These are phyloP conservation scores for Lentinus tigrinus DNA, from an alignment of 768 basidiomycete genomes.

Conservation along the genomic window DNA sequence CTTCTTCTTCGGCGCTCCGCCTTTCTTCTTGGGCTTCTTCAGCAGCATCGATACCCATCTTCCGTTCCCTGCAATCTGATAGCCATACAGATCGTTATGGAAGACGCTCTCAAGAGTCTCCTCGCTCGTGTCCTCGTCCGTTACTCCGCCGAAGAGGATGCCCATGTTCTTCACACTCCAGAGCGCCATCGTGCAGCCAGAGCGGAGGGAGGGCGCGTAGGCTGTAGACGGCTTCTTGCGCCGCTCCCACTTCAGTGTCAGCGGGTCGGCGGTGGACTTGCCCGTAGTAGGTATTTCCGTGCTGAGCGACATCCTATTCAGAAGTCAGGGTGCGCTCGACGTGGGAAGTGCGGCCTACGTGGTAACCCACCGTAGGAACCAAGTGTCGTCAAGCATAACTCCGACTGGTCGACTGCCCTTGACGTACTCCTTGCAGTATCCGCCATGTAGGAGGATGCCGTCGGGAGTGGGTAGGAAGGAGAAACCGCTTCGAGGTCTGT, in stretches of 20 bases:
- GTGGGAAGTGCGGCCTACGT: not conserved
- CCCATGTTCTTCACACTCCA: conserved; percentile 72
- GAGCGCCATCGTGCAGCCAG: conserved; percentile 84
- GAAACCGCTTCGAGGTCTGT: conserved; percentile 76
- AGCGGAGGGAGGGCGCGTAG: conserved; percentile 68
- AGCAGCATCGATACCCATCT: conserved; percentile 78
- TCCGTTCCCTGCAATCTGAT: conserved; percentile 72
- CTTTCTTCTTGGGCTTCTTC: conserved; percentile 57
- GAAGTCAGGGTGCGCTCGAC: not conserved
- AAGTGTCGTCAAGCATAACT: conserved; percentile 87
- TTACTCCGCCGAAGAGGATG: conserved; percentile 85
- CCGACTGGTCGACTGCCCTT: conserved; percentile 86
- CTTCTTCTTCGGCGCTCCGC: conserved; percentile 44
- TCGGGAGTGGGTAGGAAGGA: conserved; percentile 79
- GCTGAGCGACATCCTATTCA: conserved; percentile 32
- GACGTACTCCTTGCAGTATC: conserved; percentile 86
- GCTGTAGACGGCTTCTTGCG: conserved; percentile 70
- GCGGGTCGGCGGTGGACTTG: conserved; percentile 42
- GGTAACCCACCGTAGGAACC: conserved; percentile 68
- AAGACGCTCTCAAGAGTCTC: conserved; percentile 84
- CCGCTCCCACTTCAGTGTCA: conserved; percentile 80
- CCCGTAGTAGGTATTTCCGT: conserved; percentile 27
- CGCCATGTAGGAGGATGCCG: conserved; percentile 81
- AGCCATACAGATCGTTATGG: conserved; percentile 86
- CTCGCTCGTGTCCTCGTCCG: conserved; percentile 82